A percentile compares a stretch with the other conserved stretches of the same genome.
Conservation (phyloP, 139 green algal species). For the Chloropicon primus region DNA sequence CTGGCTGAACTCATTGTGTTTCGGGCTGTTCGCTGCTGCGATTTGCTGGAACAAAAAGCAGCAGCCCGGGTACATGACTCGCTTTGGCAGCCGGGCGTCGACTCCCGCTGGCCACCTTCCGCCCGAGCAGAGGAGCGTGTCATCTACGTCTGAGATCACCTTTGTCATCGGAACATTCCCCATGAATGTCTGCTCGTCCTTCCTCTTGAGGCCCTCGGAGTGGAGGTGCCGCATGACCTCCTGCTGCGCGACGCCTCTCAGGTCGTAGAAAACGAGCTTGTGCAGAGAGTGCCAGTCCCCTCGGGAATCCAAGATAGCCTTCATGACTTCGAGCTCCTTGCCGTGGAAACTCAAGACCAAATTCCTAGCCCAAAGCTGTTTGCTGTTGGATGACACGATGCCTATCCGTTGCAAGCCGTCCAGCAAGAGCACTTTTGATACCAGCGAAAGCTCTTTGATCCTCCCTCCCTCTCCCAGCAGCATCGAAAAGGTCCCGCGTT, state of each 20-base stretch:
- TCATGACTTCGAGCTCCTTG: conserved; percentile 33
- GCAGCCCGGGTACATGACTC: conserved; percentile 9
- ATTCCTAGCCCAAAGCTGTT: no score
- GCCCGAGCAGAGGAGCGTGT: conserved; percentile 41
- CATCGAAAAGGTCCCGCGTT: no score
- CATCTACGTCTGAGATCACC: conserved; percentile 41
- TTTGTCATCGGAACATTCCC: conserved; percentile 27
- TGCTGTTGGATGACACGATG: no score
- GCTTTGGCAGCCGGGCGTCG: no score
- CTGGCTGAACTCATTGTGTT: no score
- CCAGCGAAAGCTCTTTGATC: no score
- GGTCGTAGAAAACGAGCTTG: conserved; percentile 42
- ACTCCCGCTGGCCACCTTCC: conserved; percentile 25
- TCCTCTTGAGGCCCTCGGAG: conserved; percentile 24
- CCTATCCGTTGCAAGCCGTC: no score
- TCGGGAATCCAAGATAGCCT: conserved; percentile 32
- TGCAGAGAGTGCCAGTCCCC: conserved; percentile 45
- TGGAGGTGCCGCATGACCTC: no score
- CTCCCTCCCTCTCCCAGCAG: no score
- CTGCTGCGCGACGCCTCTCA: conserved; percentile 21
- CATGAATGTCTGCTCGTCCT: conserved; percentile 19
- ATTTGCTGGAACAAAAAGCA: no score
- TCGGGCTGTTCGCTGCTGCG: no score
- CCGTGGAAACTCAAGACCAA: conserved; percentile 30
- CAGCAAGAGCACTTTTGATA: no score